These are phyloP conservation scores for Phalaenopsis hybrid DNA, from an alignment of 116 monocot species.

Conservation along the genomic window DNA sequence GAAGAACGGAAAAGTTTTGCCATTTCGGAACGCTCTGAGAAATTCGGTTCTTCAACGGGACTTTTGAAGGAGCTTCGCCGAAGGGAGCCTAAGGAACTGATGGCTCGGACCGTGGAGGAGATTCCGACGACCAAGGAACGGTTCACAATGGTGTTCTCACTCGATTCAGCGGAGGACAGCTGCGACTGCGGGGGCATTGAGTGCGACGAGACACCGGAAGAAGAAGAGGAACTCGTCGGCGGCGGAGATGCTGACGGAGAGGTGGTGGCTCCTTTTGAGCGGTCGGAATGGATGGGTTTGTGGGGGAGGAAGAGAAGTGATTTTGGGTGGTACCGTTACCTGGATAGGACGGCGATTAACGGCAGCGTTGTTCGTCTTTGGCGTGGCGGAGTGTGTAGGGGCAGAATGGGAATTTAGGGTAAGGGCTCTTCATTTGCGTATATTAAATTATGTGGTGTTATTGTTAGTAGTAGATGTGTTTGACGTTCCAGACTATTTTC, in stretches of 20 bases:
- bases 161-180: constrained; percentile 3
- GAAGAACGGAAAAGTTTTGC: too few relatives aligned
- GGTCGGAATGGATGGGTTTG: constrained; percentile 8
- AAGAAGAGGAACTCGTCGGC: constrained; percentile 9
- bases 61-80: too few relatives aligned
- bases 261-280: constrained; percentile 1
- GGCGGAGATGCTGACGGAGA: not conserved
- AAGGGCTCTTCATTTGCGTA: too few relatives aligned
- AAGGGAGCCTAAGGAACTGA: not conserved
- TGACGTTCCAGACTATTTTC: too few relatives aligned
- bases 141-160: constrained; percentile 15
- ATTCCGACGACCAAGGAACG: constrained; percentile 8
- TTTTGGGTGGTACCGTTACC: constrained; percentile 35
- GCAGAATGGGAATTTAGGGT: not conserved
- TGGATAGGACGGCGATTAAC: constrained; percentile 23
- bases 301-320: constrained; percentile 4
- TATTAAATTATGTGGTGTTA: too few relatives aligned
- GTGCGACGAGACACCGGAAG: constrained; percentile 4
- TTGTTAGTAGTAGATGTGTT: too few relatives aligned
- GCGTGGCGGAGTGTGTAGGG: not conserved
- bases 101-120: not conserved
- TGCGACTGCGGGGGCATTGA: constrained; percentile 14
- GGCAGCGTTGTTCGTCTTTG: constrained; percentile 35
- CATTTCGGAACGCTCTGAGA: too few relatives aligned
- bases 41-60: too few relatives aligned